Conservation (phyloP, 208 protist genomes). For the Blastocrithidia nonstop region DNA sequence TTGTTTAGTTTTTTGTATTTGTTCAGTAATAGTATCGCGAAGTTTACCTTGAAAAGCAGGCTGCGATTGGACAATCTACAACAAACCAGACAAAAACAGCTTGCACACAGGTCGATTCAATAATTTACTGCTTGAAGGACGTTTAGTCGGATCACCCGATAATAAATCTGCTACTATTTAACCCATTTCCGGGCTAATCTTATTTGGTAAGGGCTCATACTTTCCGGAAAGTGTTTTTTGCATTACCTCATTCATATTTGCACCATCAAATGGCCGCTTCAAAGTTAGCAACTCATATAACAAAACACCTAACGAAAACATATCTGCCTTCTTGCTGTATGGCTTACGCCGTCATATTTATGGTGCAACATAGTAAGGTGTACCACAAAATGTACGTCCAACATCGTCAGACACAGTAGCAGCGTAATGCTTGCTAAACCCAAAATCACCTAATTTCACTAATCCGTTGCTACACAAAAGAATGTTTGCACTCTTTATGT, state of each 20-base stretch:
- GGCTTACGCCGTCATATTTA: slow-evolving; percentile 83
- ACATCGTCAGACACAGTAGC: slow-evolving; percentile 25
- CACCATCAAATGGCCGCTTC: slow-evolving; percentile 61
- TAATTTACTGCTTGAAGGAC: no score
- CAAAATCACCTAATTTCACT: slow-evolving; percentile 80
- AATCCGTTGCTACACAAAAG: slow-evolving; percentile 60
- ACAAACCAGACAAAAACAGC: no score
- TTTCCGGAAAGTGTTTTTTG: slow-evolving; percentile 40
- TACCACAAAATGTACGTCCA: slow-evolving; percentile 81
- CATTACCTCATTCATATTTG: slow-evolving; percentile 60
- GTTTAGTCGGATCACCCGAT: no score
- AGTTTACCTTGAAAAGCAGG: no score
- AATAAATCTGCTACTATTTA: no score
- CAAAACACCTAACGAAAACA: slow-evolving; percentile 82
- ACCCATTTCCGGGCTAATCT: no score
- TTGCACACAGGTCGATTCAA: no score
- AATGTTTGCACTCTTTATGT: no score
- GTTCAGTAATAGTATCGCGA: no score
- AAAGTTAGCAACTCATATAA: slow-evolving; percentile 80
- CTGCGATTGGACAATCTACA: no score
- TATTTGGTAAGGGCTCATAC: no score
- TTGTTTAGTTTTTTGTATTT: no score
- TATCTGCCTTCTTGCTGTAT: slow-evolving; percentile 89
- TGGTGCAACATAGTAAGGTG: slow-evolving; percentile 85
- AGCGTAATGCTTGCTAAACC: slow-evolving; percentile 51